Base-by-base conservation (phyloP, 202 grass and related monocot genomes). In the Setaria viridis region DNA sequence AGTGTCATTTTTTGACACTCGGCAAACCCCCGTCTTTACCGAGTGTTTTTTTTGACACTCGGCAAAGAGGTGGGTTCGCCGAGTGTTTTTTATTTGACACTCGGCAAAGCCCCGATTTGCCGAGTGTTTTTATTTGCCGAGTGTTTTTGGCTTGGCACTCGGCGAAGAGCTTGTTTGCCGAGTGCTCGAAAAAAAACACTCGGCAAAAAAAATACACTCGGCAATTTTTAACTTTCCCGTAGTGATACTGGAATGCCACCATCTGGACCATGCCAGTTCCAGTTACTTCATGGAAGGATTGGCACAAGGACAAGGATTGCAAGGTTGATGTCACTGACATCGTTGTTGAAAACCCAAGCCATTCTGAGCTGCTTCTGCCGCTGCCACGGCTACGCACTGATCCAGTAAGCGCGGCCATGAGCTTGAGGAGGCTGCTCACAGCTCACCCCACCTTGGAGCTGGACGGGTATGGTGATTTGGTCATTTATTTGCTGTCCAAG, bases 241-340 rank as follows among this genome's bases (percentile, higher is more conserved):
- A n/a, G n/a, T n/a, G n/a, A n/a, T 70, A n/a, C 41, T 70, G 67
- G 67, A 70, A 11, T 7, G 67, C 41, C 41, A 70, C 41, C 41
- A 5, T 70, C 41, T 47, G 67, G 67, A 70, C 41, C 41, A 70
- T 70, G 67, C 67, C 39, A 12, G 19, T 70, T 9, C 41, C 67
- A 2, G 21, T 70, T 10, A 5, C 41, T 20, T 21, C 41, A 3
- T 70, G 67, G 67, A 25, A 45, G 67, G 67, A 70, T 10, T 70
- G 67, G 67, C 39, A 1, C 67, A 70, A 47, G 20, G 41, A 45
- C 20, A 70, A 70, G 20, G 41, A 45, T 4, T 70, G 41, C 19
- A 46, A 2, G 9, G 20, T 70, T 21, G 67, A 70, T 70, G 67
- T 47, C 10, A 25, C 67, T 2, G 19, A 46, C 9, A 46, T 70